A percentile compares a stretch with the other conserved stretches of the same genome.
phyloP scores from a whole-genome alignment of 2,329 filamentous ascomycete species.

The Passalora sequoiae region DNA sequence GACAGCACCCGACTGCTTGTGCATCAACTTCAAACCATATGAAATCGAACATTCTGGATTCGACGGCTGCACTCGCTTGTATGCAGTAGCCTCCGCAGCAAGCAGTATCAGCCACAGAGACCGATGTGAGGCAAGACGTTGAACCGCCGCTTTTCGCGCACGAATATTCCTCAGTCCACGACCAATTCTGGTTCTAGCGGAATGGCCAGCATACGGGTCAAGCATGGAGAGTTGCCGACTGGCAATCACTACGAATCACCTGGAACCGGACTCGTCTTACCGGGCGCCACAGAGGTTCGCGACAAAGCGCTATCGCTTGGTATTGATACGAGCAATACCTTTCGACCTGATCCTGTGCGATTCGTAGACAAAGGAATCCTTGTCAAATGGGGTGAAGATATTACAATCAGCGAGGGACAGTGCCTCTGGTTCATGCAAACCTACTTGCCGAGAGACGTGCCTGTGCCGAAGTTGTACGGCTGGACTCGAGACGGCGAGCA shows the following conservation, averaged over 20 bases:
- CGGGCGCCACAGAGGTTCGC: not conserved
- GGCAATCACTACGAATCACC: not conserved
- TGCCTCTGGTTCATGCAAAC: not conserved
- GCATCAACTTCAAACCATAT: no score
- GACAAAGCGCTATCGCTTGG: not conserved
- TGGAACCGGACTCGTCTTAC: not conserved
- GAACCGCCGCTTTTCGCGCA: no score
- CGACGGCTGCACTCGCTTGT: no score
- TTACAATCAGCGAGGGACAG: slow-evolving; percentile 6
- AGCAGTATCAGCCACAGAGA: no score
- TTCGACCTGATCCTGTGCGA: slow-evolving; percentile 3
- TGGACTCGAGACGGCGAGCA: slow-evolving; percentile 2
- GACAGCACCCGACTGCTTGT: no score
- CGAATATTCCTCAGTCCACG: no score
- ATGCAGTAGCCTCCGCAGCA: no score
- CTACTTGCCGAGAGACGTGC: not conserved
- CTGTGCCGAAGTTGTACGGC: slow-evolving; percentile 3
- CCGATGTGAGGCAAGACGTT: no score
- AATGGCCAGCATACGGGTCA: no score
- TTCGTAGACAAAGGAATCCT: not conserved
- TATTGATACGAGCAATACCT: not conserved
- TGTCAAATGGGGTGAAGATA: slow-evolving; percentile 6
- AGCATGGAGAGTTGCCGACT: not conserved
- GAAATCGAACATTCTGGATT: no score
- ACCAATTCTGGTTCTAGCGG: no score